These are phyloP conservation scores for Cinnamomum micranthum DNA, from an alignment of 164 flowering plant genomes.

Conservation along the genomic window DNA sequence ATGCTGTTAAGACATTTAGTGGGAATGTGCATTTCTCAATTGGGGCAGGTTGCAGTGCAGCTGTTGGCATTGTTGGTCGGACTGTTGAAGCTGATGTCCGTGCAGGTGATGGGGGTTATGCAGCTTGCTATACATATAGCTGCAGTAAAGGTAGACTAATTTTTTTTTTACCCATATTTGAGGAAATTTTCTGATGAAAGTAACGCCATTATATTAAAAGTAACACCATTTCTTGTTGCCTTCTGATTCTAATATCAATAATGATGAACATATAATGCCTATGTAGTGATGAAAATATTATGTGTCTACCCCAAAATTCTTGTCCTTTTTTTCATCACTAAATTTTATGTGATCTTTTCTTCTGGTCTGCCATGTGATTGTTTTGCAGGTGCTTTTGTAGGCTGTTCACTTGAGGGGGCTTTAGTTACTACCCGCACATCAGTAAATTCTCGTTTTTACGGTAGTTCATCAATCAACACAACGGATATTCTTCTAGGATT, in stretches of 20 bases:
- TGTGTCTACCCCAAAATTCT: background rate
- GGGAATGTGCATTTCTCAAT: slow-evolving; percentile 72
- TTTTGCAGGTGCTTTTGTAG: slow-evolving; percentile 82
- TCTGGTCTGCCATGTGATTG: background rate
- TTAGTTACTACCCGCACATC: slow-evolving; percentile 62
- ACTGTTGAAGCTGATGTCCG: slow-evolving; percentile 82
- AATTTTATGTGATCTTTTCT: background rate
- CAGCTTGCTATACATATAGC: slow-evolving; percentile 96
- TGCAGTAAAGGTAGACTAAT: slow-evolving; percentile 79
- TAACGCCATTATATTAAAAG: no score
- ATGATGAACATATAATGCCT: no score
- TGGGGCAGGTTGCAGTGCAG: slow-evolving; percentile 95
- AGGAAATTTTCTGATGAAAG: background rate
- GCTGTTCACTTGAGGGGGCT: slow-evolving; percentile 91
- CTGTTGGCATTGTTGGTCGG: slow-evolving; percentile 75
- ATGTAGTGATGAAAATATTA: background rate
- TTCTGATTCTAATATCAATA: no score
- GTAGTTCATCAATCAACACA: slow-evolving; percentile 69
- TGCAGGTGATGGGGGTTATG: slow-evolving; percentile 88
- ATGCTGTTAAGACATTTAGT: slow-evolving; percentile 79
- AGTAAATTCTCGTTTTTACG: slow-evolving; percentile 83
- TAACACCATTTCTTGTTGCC: no score
- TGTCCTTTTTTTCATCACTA: background rate
- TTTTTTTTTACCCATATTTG: background rate
- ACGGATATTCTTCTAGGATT: slow-evolving; percentile 81